phyloP scores from a whole-genome alignment of 1,139 yeast genomes.

The Hemisphaericaspora lyxosophila region DNA sequence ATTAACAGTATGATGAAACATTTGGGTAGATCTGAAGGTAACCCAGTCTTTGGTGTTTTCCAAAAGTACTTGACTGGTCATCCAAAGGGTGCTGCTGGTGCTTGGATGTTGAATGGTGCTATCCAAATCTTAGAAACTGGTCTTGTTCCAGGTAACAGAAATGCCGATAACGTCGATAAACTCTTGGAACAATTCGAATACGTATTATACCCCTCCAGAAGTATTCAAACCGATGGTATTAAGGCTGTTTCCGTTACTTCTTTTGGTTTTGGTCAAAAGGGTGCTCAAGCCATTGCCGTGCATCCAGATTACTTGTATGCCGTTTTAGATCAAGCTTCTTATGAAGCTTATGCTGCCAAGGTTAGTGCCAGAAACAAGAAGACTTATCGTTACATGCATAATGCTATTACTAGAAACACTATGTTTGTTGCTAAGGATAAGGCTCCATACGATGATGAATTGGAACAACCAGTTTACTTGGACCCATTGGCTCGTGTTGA shows the following conservation, averaged over 20 bases:
- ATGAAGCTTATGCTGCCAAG: constrained; percentile 66
- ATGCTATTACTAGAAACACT: constrained; percentile 87
- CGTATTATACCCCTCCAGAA: constrained; percentile 90
- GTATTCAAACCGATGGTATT: constrained; percentile 92
- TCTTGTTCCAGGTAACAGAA: constrained; percentile 97
- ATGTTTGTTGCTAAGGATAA: constrained; percentile 91
- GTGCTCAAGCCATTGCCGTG: constrained; percentile 90
- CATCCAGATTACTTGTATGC: constrained; percentile 94
- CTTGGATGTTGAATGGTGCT: constrained; percentile 99
- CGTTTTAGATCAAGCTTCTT: constrained; percentile 68
- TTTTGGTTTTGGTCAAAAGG: constrained; percentile 99
- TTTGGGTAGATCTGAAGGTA: constrained; percentile 95
- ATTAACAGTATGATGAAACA: constrained; percentile 90
- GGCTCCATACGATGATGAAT: constrained; percentile 86
- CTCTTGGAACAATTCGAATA: constrained; percentile 78
- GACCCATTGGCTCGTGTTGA: constrained; percentile 92
- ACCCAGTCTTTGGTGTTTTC: constrained; percentile 97
- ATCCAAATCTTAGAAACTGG: constrained; percentile 91
- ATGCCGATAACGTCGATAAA: constrained; percentile 94
- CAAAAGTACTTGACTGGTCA: constrained; percentile 99
- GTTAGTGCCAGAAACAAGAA: constrained; percentile 81
- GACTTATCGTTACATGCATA: constrained; percentile 95
- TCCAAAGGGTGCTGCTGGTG: constrained; percentile 99
- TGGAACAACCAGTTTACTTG: constrained; percentile 87
- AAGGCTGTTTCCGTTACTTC: constrained; percentile 97